Conservation (phyloP, 768 basidiomycete species). For the Lanmaoa pseudosensibilis region DNA sequence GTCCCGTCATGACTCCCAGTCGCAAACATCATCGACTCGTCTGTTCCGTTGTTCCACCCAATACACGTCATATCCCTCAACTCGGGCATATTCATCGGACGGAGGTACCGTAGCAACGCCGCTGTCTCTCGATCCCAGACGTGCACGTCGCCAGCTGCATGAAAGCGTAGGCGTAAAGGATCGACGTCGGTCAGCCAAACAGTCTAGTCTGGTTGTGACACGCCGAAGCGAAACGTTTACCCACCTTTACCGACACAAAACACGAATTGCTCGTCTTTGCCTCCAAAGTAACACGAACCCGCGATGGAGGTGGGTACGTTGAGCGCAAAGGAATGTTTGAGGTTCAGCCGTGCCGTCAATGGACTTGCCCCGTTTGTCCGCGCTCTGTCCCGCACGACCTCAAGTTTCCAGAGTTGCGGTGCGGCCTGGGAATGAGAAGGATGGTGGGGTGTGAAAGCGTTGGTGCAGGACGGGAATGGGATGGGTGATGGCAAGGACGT, state of each 20-base stretch:
- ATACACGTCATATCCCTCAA: conserved; percentile 70
- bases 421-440: conserved; percentile 45
- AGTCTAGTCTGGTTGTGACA: not conserved
- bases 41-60: conserved; percentile 73
- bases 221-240: conserved; percentile 1
- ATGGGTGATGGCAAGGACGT: not conserved
- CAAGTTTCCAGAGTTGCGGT: conserved; percentile 75
- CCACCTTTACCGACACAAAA: conserved; percentile 76
- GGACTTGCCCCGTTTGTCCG: conserved; percentile 31
- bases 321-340: conserved; percentile 68
- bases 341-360: conserved; percentile 26
- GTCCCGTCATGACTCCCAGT: conserved; percentile 79
- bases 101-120: conserved; percentile 65
- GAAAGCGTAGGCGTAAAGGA: no score
- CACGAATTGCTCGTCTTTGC: conserved; percentile 74
- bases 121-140: conserved; percentile 86
- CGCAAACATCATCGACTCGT: conserved; percentile 52
- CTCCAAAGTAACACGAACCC: conserved; percentile 80
- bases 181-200: no score
- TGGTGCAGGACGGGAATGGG: not conserved
- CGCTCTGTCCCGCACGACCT: conserved; percentile 51
- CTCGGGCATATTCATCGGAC: conserved; percentile 49
- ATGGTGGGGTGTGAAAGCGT: not conserved
- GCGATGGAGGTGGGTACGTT: conserved; percentile 68
- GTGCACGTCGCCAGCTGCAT: conserved; percentile 73